These are phyloP conservation scores for Globisporangium megalacanthum DNA, from an alignment of 352 stramenopile genomes.

Conservation along the genomic window DNA sequence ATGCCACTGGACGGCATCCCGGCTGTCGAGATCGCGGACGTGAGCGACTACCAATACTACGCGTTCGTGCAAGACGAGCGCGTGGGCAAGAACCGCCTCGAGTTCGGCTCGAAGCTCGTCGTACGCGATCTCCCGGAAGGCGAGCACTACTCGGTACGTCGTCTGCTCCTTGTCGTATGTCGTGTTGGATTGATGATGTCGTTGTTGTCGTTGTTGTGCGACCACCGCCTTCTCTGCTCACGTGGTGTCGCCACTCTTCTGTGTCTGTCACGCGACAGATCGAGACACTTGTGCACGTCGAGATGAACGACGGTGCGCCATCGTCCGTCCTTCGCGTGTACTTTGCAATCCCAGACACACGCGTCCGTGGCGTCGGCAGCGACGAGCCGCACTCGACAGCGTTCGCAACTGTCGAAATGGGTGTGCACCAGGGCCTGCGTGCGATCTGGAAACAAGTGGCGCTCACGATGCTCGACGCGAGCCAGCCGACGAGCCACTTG, in stretches of 20 bases:
- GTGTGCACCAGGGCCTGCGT: constrained; percentile 41
- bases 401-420: constrained; percentile 32
- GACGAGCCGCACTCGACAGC: constrained; percentile 1
- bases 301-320: constrained; percentile 23
- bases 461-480: constrained; percentile 36
- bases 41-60: constrained; percentile 67
- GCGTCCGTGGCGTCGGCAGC: not conserved
- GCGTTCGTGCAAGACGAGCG: constrained; percentile 22
- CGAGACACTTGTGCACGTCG: constrained; percentile 35
- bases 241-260: no score
- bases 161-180: not conserved
- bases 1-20: constrained; percentile 52
- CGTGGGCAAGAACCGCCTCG: constrained; percentile 29
- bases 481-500: constrained; percentile 17
- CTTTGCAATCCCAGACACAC: constrained; percentile 25
- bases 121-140: constrained; percentile 40
- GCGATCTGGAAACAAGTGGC: constrained; percentile 51
- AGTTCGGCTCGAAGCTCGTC: constrained; percentile 70
- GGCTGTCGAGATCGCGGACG: constrained; percentile 31
- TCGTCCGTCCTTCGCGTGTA: constrained; percentile 34
- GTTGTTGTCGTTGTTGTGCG: not conserved
- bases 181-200: not conserved
- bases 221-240: no score
- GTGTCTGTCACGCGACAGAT: constrained; percentile 17
- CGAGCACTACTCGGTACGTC: constrained; percentile 49